A percentile compares a stretch with the other conserved stretches of the same genome.
Evolutionary conservation across 441 rosid species (phyloP).

Genomic region (Eruca vesicaria): DNA sequence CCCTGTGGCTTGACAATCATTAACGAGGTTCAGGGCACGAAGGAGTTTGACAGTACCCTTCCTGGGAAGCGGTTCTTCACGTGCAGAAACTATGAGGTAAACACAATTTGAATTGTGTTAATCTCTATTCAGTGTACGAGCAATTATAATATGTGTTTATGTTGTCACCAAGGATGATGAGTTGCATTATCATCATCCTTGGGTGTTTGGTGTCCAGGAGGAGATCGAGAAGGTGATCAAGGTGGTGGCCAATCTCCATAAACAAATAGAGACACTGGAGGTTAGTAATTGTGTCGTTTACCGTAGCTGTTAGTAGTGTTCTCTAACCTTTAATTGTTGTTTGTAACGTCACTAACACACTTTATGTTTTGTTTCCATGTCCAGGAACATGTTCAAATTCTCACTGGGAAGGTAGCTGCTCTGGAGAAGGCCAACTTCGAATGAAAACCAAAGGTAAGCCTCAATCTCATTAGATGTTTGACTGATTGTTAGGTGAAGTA

Average conservation of each 20-base stretch:
- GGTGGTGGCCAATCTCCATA: neutral
- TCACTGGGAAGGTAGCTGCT: neutral
- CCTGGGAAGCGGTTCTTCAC: neutral
- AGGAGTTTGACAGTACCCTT: neutral
- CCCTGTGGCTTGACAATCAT: neutral
- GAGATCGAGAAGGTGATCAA: neutral
- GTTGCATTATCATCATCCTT: no score
- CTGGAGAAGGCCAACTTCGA: no score
- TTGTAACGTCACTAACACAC: neutral
- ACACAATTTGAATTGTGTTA: no score
- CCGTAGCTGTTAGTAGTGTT: no score
- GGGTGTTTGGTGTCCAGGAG: neutral
- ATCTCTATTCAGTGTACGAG: no score
- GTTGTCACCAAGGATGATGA: neutral
- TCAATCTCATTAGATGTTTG: no score
- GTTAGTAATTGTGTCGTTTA: neutral
- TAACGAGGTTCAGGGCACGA: neutral
- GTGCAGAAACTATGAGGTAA: neutral
- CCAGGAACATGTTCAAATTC: neutral
- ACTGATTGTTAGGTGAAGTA: no score
- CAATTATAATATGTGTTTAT: neutral
- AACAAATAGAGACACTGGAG: neutral
- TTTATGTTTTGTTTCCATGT: neutral
- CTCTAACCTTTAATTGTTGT: neutral
- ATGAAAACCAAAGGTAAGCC: no score